Evolutionary conservation across 805 yeast genomes (phyloP).

Genomic region (Metschnikowia continentalis): DNA sequence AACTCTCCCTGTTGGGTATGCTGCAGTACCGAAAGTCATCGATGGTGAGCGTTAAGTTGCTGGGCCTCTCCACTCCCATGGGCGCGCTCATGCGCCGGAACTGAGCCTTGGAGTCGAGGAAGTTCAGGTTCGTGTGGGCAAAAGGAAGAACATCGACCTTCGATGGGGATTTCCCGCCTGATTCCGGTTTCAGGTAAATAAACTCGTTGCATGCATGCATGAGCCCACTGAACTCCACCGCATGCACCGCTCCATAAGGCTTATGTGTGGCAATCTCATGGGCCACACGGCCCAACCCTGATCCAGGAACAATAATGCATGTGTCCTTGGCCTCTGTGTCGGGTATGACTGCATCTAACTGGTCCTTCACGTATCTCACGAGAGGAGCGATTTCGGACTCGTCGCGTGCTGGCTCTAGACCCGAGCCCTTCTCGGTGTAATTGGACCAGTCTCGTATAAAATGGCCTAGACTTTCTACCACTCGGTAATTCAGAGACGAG

Average conservation of each 20-base stretch:
- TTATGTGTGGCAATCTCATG: conserved; percentile 51
- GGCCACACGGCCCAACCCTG: conserved; percentile 80
- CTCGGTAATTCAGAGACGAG: conserved; percentile 34
- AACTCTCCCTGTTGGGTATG: conserved; percentile 22
- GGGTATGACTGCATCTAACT: conserved; percentile 33
- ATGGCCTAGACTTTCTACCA: conserved; percentile 71
- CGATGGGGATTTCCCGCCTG: background rate
- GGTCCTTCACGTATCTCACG: conserved; percentile 44
- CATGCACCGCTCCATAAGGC: conserved; percentile 50
- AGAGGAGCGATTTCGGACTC: conserved; percentile 51
- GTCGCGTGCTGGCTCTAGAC: conserved; percentile 24
- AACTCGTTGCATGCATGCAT: conserved; percentile 71
- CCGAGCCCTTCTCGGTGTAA: background rate
- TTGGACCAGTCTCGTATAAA: conserved; percentile 73
- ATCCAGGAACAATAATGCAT: conserved; percentile 74
- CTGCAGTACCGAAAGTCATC: conserved; percentile 64
- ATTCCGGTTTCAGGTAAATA: conserved; percentile 32
- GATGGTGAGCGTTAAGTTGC: conserved; percentile 43
- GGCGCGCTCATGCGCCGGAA: conserved; percentile 38
- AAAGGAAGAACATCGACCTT: conserved; percentile 14
- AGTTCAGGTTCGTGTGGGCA: conserved; percentile 68
- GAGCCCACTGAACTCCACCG: conserved; percentile 70
- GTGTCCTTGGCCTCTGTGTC: conserved; percentile 33
- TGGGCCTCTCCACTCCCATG: conserved; percentile 34
- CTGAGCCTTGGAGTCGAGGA: conserved; percentile 46